These are phyloP conservation scores for Raffaelea arxii DNA, from an alignment of 2,329 filamentous ascomycete species.

Conservation along the genomic window DNA sequence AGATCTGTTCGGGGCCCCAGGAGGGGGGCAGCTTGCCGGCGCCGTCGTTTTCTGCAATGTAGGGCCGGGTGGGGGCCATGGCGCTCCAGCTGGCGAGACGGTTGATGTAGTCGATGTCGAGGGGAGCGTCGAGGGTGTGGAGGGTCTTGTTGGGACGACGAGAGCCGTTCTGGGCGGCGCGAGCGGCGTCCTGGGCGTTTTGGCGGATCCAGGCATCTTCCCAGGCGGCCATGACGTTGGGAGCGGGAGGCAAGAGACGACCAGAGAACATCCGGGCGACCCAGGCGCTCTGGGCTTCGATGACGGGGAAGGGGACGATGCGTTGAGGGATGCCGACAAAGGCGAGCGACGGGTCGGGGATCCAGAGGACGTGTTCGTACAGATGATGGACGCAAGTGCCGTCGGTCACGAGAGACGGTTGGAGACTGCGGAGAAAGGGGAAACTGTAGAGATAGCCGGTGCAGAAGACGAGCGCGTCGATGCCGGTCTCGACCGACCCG, in stretches of 20 bases:
- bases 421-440: constrained; percentile 55
- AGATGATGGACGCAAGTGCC: constrained; percentile 45
- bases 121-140: constrained; percentile 35
- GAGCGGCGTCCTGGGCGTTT: not conserved
- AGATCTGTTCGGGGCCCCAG: constrained; percentile 28
- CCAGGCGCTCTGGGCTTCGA: constrained; percentile 59
- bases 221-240: not conserved
- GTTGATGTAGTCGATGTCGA: constrained; percentile 53
- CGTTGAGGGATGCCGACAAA: constrained; percentile 60
- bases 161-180: not conserved
- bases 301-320: constrained; percentile 62
- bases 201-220: too few species aligned
- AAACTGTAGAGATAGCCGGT: constrained; percentile 64
- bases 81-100: constrained; percentile 39
- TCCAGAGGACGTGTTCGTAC: constrained; percentile 49
- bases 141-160: constrained; percentile 18
- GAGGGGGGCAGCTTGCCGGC: constrained; percentile 26
- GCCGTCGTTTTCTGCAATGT: constrained; percentile 26
- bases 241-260: constrained; percentile 44
- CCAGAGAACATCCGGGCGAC: constrained; percentile 58
- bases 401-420: constrained; percentile 34
- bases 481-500: constrained; percentile 38
- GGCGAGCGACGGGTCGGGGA: constrained; percentile 50
- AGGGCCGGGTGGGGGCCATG: constrained; percentile 20
- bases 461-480: constrained; percentile 58